Percentiles rank a stretch among this genome's conserved stretches.
Conservation (phyloP, 1,139 yeast species). For the Kluyveromyces sp. region DNA sequence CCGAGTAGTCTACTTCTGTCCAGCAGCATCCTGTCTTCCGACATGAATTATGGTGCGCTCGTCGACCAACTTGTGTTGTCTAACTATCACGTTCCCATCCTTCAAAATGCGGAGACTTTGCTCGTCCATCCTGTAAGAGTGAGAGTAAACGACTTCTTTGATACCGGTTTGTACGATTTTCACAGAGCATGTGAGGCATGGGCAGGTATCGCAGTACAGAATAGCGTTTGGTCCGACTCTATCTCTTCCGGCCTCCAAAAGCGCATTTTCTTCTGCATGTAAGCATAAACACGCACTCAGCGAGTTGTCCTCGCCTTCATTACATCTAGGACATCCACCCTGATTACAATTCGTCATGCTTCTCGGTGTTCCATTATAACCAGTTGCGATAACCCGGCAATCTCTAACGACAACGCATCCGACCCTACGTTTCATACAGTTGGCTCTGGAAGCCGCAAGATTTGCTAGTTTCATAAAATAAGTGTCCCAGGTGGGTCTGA, state of each 20-base stretch:
- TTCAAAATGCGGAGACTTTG: slow-evolving; percentile 61
- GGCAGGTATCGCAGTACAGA: slow-evolving; percentile 92
- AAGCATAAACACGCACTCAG: slow-evolving; percentile 82
- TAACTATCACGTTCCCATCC: slow-evolving; percentile 62
- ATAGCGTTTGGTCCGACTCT: slow-evolving; percentile 58
- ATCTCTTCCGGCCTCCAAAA: slow-evolving; percentile 88
- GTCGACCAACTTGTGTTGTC: slow-evolving; percentile 49
- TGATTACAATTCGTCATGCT: slow-evolving; percentile 82
- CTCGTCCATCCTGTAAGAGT: slow-evolving; percentile 85
- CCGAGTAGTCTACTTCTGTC: not conserved
- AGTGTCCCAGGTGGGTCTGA: slow-evolving; percentile 93
- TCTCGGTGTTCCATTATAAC: slow-evolving; percentile 95
- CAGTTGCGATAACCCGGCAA: slow-evolving; percentile 85
- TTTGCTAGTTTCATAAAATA: slow-evolving; percentile 92
- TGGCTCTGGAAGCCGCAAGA: slow-evolving; percentile 83
- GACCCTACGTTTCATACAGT: slow-evolving; percentile 94
- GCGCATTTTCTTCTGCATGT: slow-evolving; percentile 96
- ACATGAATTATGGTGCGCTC: slow-evolving; percentile 17
- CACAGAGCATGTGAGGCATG: slow-evolving; percentile 91
- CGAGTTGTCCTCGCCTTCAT: slow-evolving; percentile 54
- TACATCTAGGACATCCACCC: slow-evolving; percentile 91
- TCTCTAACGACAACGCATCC: slow-evolving; percentile 92
- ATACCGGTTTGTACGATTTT: slow-evolving; percentile 93
- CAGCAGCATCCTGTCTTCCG: not conserved
- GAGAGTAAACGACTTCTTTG: slow-evolving; percentile 87